These are phyloP conservation scores for Penicillium palitans DNA, from an alignment of 2,329 filamentous ascomycete species.

Conservation along the genomic window DNA sequence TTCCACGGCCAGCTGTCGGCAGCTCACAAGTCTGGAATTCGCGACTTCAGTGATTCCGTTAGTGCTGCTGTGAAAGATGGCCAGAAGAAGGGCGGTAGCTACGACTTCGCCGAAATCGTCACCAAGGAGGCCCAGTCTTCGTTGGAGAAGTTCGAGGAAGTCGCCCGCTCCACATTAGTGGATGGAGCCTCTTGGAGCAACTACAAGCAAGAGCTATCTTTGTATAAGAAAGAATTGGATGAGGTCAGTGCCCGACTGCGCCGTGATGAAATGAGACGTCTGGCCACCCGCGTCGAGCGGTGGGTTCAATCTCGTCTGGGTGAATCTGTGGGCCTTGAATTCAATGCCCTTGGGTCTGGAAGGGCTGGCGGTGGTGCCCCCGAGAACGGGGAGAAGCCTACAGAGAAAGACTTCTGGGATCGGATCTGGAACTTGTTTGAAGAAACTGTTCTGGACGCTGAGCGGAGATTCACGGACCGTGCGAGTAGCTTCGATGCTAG, in stretches of 20 bases:
- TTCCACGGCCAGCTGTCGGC: constrained; percentile 86
- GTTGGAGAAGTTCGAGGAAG: constrained; percentile 70
- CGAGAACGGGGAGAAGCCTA: constrained; percentile 71
- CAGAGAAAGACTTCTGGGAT: constrained; percentile 91
- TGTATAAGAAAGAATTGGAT: constrained; percentile 89
- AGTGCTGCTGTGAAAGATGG: constrained; percentile 82
- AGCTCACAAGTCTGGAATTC: constrained; percentile 83
- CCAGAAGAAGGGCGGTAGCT: constrained; percentile 84
- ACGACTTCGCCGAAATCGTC: constrained; percentile 96
- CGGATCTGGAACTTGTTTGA: constrained; percentile 87
- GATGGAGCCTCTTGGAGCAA: constrained; percentile 83
- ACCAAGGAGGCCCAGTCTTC: constrained; percentile 75
- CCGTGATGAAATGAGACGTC: constrained; percentile 91
- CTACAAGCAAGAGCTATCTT: constrained; percentile 73
- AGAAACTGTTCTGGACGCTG: constrained; percentile 79
- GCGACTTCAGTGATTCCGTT: constrained; percentile 83
- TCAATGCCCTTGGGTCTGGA: constrained; percentile 92
- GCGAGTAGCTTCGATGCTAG: constrained; percentile 93
- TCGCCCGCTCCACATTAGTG: constrained; percentile 73
- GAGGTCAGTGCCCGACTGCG: constrained; percentile 81
- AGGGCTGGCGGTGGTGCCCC: constrained; percentile 79
- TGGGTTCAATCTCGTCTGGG: constrained; percentile 87
- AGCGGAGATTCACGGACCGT: constrained; percentile 79
- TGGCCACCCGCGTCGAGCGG: constrained; percentile 87
- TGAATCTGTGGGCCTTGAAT: constrained; percentile 87